Percentiles rank a stretch among this genome's conserved stretches.
These are phyloP conservation scores for Excoecaria cochinchinensis DNA, from an alignment of 345 rosid species.

Conservation along the genomic window DNA sequence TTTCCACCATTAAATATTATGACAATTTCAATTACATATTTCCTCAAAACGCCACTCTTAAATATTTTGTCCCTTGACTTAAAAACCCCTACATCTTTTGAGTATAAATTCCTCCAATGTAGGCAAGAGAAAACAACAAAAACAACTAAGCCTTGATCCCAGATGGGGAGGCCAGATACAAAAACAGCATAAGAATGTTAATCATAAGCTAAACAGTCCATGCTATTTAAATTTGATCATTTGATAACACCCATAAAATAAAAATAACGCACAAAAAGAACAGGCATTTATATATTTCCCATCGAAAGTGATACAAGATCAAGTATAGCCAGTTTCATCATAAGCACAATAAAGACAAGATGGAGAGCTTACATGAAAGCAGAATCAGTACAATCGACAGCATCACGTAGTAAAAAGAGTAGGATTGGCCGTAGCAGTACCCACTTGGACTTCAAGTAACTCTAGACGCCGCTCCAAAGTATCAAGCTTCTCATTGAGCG, in stretches of 20 bases:
- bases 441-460: conserved; percentile 87
- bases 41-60: neutral
- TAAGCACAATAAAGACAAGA: conserved; percentile 2
- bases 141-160: too few relatives aligned
- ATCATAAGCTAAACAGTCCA: neutral
- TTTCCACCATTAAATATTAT: too few relatives aligned
- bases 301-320: neutral
- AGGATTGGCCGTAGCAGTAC: conserved; percentile 81
- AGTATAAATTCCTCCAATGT: too few relatives aligned
- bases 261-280: neutral
- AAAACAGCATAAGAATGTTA: too few relatives aligned
- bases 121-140: too few relatives aligned
- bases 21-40: neutral
- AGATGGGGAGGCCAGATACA: too few relatives aligned
- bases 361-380: neutral
- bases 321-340: neutral
- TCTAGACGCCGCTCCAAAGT: conserved; percentile 85
- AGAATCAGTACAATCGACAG: neutral
- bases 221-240: neutral
- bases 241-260: neutral
- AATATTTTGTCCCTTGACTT: neutral
- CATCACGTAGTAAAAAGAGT: conserved; percentile 68
- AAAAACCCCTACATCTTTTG: too few relatives aligned
- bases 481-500: conserved; percentile 83
- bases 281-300: neutral